Evolutionary conservation across 192 early-diverging fungal species (phyloP).

Genomic region (Backusella mclennaniae): DNA sequence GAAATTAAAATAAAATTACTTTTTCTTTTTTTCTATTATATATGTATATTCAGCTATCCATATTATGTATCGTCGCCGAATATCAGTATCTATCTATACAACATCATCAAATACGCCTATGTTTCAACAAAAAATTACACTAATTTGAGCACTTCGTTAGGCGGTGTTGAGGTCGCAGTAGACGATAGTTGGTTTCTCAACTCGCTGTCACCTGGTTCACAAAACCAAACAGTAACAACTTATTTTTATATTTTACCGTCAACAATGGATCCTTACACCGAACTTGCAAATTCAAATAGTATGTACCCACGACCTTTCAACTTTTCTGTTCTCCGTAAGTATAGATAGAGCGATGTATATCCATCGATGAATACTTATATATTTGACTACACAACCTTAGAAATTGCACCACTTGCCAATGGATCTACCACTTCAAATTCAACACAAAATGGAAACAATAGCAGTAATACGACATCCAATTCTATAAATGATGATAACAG

Average conservation of each 20-base stretch:
- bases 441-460: neutral
- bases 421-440: neutral
- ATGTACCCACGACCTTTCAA: slow-evolving; percentile 25
- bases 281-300: slow-evolving; percentile 10
- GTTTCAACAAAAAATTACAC: slow-evolving; percentile 26
- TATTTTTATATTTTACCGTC: slow-evolving; percentile 22
- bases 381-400: neutral
- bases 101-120: slow-evolving; percentile 13
- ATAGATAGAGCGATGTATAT: neutral
- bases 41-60: neutral
- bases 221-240: slow-evolving; percentile 13
- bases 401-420: neutral
- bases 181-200: slow-evolving; percentile 30
- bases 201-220: slow-evolving; percentile 11
- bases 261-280: slow-evolving; percentile 6
- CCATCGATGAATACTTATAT: neutral
- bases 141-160: slow-evolving; percentile 11
- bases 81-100: slow-evolving; percentile 14
- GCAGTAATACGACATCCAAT: neutral
- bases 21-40: neutral
- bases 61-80: neutral
- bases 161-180: slow-evolving; percentile 8
- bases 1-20: neutral
- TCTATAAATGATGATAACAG: neutral
- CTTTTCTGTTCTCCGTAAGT: slow-evolving; percentile 34